Percentiles rank a stretch among this genome's conserved stretches.
These are phyloP conservation scores for Chrysosporium keratinophilum DNA, from an alignment of 2,329 filamentous ascomycete genomes.

Conservation along the genomic window DNA sequence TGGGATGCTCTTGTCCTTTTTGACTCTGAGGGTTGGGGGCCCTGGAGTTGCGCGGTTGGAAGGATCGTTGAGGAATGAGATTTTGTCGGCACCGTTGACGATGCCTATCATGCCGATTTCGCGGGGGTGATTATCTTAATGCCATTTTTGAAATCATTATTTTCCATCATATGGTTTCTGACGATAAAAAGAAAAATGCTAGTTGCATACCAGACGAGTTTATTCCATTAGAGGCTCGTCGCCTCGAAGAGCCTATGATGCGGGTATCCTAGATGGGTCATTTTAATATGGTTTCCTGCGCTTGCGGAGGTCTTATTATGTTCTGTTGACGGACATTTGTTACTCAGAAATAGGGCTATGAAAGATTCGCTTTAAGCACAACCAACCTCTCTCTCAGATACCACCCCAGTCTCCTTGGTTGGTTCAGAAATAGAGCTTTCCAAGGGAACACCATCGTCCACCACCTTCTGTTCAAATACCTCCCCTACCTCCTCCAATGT, in stretches of 20 bases:
- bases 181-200: too few relatives aligned
- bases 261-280: too few relatives aligned
- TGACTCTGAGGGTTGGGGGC: slow-evolving; percentile 24
- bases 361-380: background rate
- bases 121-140: background rate
- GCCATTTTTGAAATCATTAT: too few relatives aligned
- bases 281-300: too few relatives aligned
- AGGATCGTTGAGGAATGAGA: slow-evolving; percentile 27
- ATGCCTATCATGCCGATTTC: slow-evolving; percentile 27
- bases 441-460: background rate
- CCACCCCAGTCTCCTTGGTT: background rate
- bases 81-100: slow-evolving; percentile 29
- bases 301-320: too few relatives aligned
- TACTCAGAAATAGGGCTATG: background rate
- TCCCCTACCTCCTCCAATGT: slow-evolving; percentile 33
- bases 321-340: too few relatives aligned
- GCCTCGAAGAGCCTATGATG: too few relatives aligned
- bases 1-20: slow-evolving; percentile 29
- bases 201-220: too few relatives aligned
- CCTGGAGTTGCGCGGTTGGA: slow-evolving; percentile 25
- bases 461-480: slow-evolving; percentile 3
- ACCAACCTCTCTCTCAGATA: background rate
- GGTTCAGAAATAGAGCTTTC: background rate
- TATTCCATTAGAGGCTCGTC: too few relatives aligned
- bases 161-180: too few relatives aligned